Base-by-base conservation (phyloP, 768 basidiomycete species). In the Crucibulum laeve region DNA sequence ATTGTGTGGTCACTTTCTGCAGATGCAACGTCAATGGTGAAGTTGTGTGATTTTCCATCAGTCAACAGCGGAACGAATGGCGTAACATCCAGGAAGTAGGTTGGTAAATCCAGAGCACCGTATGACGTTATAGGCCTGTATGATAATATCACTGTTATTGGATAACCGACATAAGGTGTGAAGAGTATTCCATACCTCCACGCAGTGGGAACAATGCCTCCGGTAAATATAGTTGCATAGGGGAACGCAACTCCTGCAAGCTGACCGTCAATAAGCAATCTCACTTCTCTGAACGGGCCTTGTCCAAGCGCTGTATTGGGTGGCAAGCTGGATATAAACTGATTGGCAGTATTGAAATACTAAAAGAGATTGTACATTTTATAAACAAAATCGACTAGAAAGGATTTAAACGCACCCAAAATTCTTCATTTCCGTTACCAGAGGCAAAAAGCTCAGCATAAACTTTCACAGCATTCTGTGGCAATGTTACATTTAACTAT, bases 71-170 rank as follows among this genome's bases (percentile, higher is more conserved):
- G 85, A 0, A 84, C 73, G 57, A 90, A 90, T 1, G 87, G 85
- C 5, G 87, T 88, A 41, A 88, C 60, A 59, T 90, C 88, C 15
- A 90, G 50, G 58, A 81, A 81, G 59, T 89, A 90, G 1, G 82
- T 86, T 1, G 88, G 87, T 10, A 87, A 69, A 52, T 89, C 86
- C 19, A 88, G 63, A 3, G 85, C 84, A 7, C 86, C 84, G 46
- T 87, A 89, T 1, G 87, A 77, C 1, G 84, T 73, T 57, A 89
- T 87, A 1, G 87, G 87, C 38, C 83, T 81, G 38, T 6, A 28
- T 11, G 14, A 26, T 14, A 8, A 37, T 10, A 21, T 37, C 8
- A 21, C 18, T 37, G 18, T 37, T 37, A 14, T 37, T 8, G 10
- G 21, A 8, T 7, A 8, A 37, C 10, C 10, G 36, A 8, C 5